A percentile compares a stretch with the other conserved stretches of the same genome.
Conservation (phyloP, 2,329 filamentous ascomycete species). For the Colletotrichum cuscutae region DNA sequence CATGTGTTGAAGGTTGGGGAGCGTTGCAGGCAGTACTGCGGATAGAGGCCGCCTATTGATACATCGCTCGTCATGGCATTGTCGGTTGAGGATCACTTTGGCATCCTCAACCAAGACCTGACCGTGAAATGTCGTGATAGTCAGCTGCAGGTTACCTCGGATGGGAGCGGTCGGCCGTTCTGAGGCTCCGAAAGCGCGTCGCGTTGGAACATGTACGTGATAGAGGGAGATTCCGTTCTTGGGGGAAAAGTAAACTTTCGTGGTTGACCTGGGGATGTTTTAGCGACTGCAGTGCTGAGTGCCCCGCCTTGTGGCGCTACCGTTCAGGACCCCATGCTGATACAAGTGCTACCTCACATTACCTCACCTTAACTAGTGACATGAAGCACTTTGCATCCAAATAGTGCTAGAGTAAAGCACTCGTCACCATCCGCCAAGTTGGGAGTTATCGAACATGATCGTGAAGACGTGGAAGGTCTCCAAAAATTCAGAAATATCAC, state of each 20-base stretch:
- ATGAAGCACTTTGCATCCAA: too few relatives aligned
- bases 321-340: too few relatives aligned
- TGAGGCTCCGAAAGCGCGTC: background rate
- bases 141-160: background rate
- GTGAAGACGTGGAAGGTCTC: background rate
- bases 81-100: slow-evolving; percentile 31
- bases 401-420: background rate
- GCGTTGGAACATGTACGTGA: background rate
- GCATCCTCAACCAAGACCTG: background rate
- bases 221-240: background rate
- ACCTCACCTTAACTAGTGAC: too few relatives aligned
- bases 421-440: background rate
- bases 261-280: slow-evolving; percentile 26
- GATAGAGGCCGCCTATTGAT: slow-evolving; percentile 57
- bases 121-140: background rate
- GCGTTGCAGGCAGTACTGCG: slow-evolving; percentile 71
- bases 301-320: slow-evolving; percentile 25
- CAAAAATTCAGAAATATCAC: rapidly evolving
- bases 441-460: background rate
- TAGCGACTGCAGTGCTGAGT: background rate
- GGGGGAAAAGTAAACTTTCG: background rate
- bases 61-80: slow-evolving; percentile 62
- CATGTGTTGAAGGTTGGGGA: slow-evolving; percentile 70
- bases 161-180: background rate
- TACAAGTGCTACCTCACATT: too few relatives aligned